Base-by-base conservation (phyloP, 1,284 basidiomycete species). In the Irpex rosettiformis region DNA sequence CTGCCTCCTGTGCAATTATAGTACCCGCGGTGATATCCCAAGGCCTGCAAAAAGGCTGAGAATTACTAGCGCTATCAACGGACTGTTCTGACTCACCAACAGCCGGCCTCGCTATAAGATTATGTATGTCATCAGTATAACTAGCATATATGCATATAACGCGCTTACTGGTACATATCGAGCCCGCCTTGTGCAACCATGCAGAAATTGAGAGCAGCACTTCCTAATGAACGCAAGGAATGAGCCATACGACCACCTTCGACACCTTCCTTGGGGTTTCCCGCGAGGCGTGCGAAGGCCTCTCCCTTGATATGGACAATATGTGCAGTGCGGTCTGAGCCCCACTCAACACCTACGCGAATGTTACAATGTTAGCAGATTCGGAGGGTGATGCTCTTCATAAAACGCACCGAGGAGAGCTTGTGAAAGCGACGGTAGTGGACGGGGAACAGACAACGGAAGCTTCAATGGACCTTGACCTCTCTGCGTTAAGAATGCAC, bases 11-110 rank as follows among this genome's bases (percentile, higher is more conserved):
- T 0, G 93, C 91, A 63, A 99, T 96, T 62, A 96, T 88, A n/a
- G 93, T 86, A 0, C 95, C 96, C 0, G 96, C 93, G 66, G 89
- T 93, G 54, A 94, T 88, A 70, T 95, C 93, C 93, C 93, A 95
- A n/a, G 93, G 86, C 88, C 81, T 83, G 59, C 59, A 69, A 16
- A 16, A 5, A 42, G 16, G 16, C n/a, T 6, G 24, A 4, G 1
- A 25, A 13, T 21, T 29, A n/a, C n/a, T n/a, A n/a, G n/a, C n/a
- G n/a, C n/a, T n/a, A n/a, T n/a, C n/a, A n/a, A n/a, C n/a, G n/a
- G n/a, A n/a, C n/a, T n/a, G n/a, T n/a, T 16, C 29, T 30, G 8
- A 63, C 81, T 67, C 64, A 82, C 83, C 89, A 93, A 70, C 91
- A 93, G 7, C 94, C 94, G 59, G 95, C 91, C 75, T 96, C 94